A percentile compares a stretch with the other conserved stretches of the same genome.
phyloP scores from a whole-genome alignment of 192 early-diverging fungal genomes.

The Gigaspora rosea region DNA sequence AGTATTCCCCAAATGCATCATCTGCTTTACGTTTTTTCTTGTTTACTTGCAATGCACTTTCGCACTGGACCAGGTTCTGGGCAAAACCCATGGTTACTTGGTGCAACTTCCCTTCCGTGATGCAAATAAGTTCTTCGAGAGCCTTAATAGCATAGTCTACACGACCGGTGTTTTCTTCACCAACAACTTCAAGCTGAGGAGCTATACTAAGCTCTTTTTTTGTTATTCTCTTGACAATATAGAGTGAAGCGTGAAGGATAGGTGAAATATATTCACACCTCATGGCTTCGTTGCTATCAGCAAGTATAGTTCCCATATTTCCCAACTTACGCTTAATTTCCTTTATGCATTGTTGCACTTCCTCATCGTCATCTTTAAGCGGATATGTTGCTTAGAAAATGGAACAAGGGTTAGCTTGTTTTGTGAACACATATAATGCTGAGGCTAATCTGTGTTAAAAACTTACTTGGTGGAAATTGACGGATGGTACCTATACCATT shows the following conservation, averaged over 20 bases:
- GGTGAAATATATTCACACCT: conserved; percentile 13
- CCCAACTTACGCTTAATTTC: neutral
- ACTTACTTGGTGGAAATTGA: conserved; percentile 2
- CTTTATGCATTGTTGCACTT: neutral
- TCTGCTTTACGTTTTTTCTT: neutral
- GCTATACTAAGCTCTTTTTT: neutral
- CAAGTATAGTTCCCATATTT: neutral
- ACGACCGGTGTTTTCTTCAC: conserved; percentile 12
- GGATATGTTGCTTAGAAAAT: neutral
- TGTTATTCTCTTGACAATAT: neutral
- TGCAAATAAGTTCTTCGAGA: conserved; percentile 7
- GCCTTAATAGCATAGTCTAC: conserved; percentile 4
- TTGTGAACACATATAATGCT: neutral
- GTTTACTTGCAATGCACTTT: neutral
- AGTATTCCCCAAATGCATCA: neutral
- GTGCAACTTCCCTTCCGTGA: neutral
- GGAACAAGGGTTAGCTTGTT: neutral
- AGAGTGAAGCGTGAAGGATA: neutral
- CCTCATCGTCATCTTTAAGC: neutral
- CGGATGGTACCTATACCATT: neutral
- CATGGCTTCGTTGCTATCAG: conserved; percentile 6
- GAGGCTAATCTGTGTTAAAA: neutral
- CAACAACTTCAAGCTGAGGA: neutral
- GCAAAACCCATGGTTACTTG: neutral
- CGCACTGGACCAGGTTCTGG: neutral